Percentiles rank a stretch among this genome's conserved stretches.
Conservation (phyloP, 78 protist genomes). For the Speleostelium caveatum region DNA sequence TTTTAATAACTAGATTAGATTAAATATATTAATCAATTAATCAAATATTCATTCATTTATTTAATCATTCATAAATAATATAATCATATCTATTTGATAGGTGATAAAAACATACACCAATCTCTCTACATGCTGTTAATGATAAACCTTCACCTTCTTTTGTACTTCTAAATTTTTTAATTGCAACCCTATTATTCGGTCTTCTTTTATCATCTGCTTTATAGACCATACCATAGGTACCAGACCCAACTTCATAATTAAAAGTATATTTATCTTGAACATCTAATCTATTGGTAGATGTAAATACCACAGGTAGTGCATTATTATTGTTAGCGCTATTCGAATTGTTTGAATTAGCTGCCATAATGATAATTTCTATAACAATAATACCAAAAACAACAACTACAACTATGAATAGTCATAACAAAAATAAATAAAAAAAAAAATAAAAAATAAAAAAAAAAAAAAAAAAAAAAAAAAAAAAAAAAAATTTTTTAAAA, state of each 20-base stretch:
- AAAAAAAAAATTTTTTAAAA: too few species aligned
- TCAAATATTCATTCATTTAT: neutral
- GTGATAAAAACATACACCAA: slow-evolving; percentile 80
- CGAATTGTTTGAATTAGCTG: too few species aligned
- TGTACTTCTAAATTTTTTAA: slow-evolving; percentile 74
- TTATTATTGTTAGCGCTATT: neutral
- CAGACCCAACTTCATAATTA: slow-evolving; percentile 77
- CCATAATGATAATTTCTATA: too few species aligned
- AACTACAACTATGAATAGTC: too few species aligned
- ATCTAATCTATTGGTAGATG: slow-evolving; percentile 44
- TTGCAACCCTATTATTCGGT: slow-evolving; percentile 64
- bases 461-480: too few species aligned
- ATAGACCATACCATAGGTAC: slow-evolving; percentile 87
- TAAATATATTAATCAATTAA: too few species aligned
- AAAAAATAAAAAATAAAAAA: too few species aligned
- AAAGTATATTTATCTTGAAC: slow-evolving; percentile 68
- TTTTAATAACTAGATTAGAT: slow-evolving; percentile 60
- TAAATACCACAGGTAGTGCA: slow-evolving; percentile 25
- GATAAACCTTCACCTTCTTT: slow-evolving; percentile 87
- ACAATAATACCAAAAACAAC: too few species aligned
- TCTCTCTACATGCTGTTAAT: slow-evolving; percentile 83
- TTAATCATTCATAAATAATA: neutral
- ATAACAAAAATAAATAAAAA: too few species aligned
- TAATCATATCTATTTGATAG: too few species aligned
- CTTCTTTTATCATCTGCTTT: slow-evolving; percentile 75